These are phyloP conservation scores for Pseudogymnoascus sp. DNA, from an alignment of 2,329 filamentous ascomycete species.

Conservation along the genomic window DNA sequence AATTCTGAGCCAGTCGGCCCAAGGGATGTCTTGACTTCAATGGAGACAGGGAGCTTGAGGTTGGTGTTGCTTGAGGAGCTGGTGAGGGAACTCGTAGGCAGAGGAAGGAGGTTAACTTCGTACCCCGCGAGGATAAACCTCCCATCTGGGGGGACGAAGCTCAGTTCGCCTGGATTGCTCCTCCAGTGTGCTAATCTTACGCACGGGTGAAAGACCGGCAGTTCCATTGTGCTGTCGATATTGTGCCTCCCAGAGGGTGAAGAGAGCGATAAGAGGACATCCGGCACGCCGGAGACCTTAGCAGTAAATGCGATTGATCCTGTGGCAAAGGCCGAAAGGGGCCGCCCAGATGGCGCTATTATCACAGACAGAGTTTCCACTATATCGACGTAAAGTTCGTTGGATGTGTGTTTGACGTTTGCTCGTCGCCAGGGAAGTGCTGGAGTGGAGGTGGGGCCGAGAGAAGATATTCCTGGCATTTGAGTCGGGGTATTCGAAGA, in stretches of 20 bases:
- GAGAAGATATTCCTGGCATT: slow-evolving; percentile 29
- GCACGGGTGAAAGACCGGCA: slow-evolving; percentile 94
- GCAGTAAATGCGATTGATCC: slow-evolving; percentile 92
- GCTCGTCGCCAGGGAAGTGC: slow-evolving; percentile 80
- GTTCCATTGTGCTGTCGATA: slow-evolving; percentile 66
- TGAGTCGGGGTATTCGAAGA: slow-evolving; percentile 22
- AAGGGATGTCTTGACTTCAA: slow-evolving; percentile 76
- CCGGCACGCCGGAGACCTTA: slow-evolving; percentile 90
- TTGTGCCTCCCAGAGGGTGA: slow-evolving; percentile 76
- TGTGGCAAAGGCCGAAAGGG: slow-evolving; percentile 79
- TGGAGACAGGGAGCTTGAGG: slow-evolving; percentile 72
- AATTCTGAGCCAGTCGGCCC: slow-evolving; percentile 76
- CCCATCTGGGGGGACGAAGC: slow-evolving; percentile 91
- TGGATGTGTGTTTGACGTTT: slow-evolving; percentile 92
- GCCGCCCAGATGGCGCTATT: slow-evolving; percentile 81
- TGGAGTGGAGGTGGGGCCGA: slow-evolving; percentile 39
- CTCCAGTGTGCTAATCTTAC: slow-evolving; percentile 87
- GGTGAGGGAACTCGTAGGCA: slow-evolving; percentile 35
- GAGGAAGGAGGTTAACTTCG: slow-evolving; percentile 80
- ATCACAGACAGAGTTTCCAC: slow-evolving; percentile 85
- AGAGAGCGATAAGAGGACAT: slow-evolving; percentile 74
- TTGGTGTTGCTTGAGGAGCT: slow-evolving; percentile 47
- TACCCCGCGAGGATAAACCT: slow-evolving; percentile 91
- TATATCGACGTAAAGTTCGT: slow-evolving; percentile 94
- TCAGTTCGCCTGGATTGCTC: slow-evolving; percentile 82